These are phyloP conservation scores for Leishmania gerbilli DNA, from an alignment of 208 protist species.

Conservation along the genomic window DNA sequence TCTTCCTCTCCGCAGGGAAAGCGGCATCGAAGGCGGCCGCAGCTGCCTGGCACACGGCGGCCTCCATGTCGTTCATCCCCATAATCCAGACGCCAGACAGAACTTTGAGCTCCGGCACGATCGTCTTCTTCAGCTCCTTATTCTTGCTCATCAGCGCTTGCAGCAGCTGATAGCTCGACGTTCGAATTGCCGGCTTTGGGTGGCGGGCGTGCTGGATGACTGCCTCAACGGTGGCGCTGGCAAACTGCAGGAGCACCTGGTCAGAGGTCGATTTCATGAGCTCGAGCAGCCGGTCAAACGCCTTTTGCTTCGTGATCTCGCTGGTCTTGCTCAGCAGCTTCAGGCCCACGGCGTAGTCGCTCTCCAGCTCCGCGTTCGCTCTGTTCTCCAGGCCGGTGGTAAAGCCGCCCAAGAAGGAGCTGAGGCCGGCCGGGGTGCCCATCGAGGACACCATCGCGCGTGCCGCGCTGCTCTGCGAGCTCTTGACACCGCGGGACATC, in stretches of 20 bases:
- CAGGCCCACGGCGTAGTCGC: constrained; percentile 63
- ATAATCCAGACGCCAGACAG: constrained; percentile 72
- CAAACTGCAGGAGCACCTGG: constrained; percentile 49
- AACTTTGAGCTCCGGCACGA: constrained; percentile 49
- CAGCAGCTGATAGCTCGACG: constrained; percentile 57
- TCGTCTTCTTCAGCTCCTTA: constrained; percentile 43
- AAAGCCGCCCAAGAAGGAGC: constrained; percentile 76
- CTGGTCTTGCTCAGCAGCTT: constrained; percentile 78
- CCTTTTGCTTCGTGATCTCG: constrained; percentile 88
- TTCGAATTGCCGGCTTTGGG: constrained; percentile 63
- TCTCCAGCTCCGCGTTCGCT: constrained; percentile 32
- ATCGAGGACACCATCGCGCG: constrained; percentile 50
- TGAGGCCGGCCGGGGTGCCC: constrained; percentile 53
- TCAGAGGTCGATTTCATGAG: constrained; percentile 30
- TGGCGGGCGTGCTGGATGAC: constrained; percentile 70
- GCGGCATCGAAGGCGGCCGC: constrained; percentile 61
- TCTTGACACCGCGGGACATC: constrained; percentile 42
- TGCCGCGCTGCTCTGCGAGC: constrained; percentile 69
- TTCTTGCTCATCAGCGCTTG: constrained; percentile 40
- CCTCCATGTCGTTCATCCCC: constrained; percentile 86
- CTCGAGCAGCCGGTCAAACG: constrained; percentile 54
- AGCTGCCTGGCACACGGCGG: constrained; percentile 51
- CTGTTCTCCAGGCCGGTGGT: constrained; percentile 26
- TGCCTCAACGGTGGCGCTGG: constrained; percentile 53
- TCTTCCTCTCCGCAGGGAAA: constrained; percentile 62